Evolutionary conservation across 108 stramenopile genomes (phyloP).

Genomic region (Aureococcus anophagefferens): DNA sequence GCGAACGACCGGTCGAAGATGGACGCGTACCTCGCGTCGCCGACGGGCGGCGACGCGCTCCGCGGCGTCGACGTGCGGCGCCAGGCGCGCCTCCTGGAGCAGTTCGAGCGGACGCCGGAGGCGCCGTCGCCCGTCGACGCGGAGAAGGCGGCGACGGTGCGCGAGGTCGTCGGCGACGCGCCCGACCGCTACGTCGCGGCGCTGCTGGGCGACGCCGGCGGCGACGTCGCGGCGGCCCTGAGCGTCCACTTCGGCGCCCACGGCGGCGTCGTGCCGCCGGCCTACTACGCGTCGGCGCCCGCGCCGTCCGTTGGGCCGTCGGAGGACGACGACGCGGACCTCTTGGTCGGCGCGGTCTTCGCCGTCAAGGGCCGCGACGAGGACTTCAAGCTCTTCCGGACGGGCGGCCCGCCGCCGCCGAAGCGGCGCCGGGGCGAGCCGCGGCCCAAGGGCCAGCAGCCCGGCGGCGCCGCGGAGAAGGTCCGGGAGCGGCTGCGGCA

Average conservation of each 20-base stretch:
- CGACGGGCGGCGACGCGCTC: not conserved
- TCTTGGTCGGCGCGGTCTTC: not conserved
- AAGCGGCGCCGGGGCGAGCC: not conserved
- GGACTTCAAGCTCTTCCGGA: not conserved
- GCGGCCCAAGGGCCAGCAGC: not conserved
- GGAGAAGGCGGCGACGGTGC: not conserved
- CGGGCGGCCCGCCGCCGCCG: not conserved
- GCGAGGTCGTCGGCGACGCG: not conserved
- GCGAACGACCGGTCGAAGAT: not conserved
- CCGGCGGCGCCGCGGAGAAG: conserved; percentile 5
- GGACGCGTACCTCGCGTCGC: not conserved
- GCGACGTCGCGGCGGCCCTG: not conserved
- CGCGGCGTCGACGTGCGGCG: not conserved
- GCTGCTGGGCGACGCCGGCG: not conserved
- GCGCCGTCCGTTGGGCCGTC: too few relatives aligned
- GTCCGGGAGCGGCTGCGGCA: conserved; percentile 15
- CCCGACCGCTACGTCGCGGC: not conserved
- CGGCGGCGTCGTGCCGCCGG: not conserved
- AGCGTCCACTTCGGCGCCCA: not conserved
- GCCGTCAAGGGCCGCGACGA: not conserved
- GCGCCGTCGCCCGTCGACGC: not conserved
- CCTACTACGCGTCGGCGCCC: too few relatives aligned
- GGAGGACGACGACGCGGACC: not conserved
- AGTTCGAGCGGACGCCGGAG: not conserved
- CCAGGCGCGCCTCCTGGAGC: not conserved